Conservation (phyloP, 495 filamentous ascomycete genomes). For the Hypoxylon crocopeplum region DNA sequence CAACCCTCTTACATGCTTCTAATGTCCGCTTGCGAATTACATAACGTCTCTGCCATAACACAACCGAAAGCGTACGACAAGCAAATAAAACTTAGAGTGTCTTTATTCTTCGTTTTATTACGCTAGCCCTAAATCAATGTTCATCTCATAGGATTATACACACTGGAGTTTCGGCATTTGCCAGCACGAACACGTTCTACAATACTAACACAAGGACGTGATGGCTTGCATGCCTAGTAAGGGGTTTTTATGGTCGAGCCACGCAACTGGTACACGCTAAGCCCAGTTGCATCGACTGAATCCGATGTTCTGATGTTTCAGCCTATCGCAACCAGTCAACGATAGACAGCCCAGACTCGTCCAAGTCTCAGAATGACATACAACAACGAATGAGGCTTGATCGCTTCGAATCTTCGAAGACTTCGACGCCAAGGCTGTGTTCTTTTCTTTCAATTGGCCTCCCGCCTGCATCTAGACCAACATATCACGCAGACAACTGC, state of each 20-base stretch:
- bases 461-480: not conserved
- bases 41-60: constrained; percentile 6
- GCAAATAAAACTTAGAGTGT: too few relatives aligned
- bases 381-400: constrained; percentile 9
- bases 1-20: not conserved
- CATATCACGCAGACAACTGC: not conserved
- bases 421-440: not conserved
- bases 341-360: constrained; percentile 9
- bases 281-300: constrained; percentile 4
- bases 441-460: constrained; percentile 2
- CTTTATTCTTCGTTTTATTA: too few relatives aligned
- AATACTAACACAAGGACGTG: too few relatives aligned
- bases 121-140: too few relatives aligned
- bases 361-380: constrained; percentile 26
- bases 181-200: constrained; percentile 1
- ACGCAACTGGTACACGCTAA: constrained; percentile 17
- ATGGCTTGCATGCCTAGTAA: constrained; percentile 12
- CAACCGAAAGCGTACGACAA: constrained; percentile 24
- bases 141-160: too few relatives aligned
- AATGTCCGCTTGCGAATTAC: constrained; percentile 23
- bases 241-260: not conserved
- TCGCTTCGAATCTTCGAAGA: constrained; percentile 6
- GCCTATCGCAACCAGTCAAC: constrained; percentile 16
- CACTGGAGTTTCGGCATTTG: constrained; percentile 5
- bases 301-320: too few relatives aligned